These are phyloP conservation scores for Candida silvicultrix DNA, from an alignment of 805 yeast genomes.

Conservation along the genomic window DNA sequence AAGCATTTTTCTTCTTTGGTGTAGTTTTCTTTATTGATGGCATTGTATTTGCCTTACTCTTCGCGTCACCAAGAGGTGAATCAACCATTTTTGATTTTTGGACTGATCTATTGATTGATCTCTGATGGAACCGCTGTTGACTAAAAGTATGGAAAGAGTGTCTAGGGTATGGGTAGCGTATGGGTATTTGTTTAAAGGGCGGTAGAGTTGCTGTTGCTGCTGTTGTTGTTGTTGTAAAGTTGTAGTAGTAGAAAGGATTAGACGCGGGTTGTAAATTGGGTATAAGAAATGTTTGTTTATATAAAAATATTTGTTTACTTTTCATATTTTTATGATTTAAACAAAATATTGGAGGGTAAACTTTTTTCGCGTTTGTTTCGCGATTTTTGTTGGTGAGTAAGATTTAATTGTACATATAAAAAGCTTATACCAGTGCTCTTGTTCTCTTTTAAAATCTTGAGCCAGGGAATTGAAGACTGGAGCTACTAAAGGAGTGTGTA, in stretches of 20 bases:
- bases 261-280: neutral
- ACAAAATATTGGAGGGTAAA: neutral
- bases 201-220: neutral
- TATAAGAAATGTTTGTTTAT: neutral
- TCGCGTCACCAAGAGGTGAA: constrained; percentile 3
- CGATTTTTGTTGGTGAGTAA: too few species aligned
- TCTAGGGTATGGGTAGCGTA: neutral
- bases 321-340: neutral
- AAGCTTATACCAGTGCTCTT: too few species aligned
- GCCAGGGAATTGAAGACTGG: too few species aligned
- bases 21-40: constrained; percentile 1
- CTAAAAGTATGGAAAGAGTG: neutral
- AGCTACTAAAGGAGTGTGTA: too few species aligned
- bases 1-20: constrained; percentile 32
- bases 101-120: neutral
- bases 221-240: neutral
- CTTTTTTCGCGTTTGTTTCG: neutral
- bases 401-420: too few species aligned
- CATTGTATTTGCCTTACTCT: constrained; percentile 2
- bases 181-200: neutral
- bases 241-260: neutral
- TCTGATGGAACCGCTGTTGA: neutral
- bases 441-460: too few species aligned
- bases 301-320: neutral
- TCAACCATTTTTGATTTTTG: neutral